Conservation (phyloP, 495 filamentous ascomycete genomes). For the Penicillium arizonense region DNA sequence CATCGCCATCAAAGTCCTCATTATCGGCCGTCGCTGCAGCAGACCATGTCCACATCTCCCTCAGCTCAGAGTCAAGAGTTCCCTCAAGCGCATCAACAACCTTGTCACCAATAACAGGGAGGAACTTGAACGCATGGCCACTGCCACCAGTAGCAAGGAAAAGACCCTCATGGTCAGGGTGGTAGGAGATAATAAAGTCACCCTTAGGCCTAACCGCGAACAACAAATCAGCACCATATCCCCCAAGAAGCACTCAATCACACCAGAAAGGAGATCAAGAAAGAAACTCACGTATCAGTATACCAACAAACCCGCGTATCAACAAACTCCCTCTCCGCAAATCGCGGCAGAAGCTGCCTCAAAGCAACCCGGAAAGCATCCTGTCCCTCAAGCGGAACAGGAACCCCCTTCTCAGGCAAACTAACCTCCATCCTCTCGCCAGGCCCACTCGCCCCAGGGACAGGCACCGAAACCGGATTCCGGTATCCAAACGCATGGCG, state of each 20-base stretch:
- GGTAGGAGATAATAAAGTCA: constrained; percentile 79
- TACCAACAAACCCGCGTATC: constrained; percentile 87
- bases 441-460: constrained; percentile 19
- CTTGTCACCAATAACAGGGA: constrained; percentile 80
- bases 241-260: neutral
- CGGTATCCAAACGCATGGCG: constrained; percentile 80
- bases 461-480: constrained; percentile 57
- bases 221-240: constrained; percentile 3
- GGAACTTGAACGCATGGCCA: constrained; percentile 87
- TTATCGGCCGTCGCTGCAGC: constrained; percentile 25
- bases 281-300: constrained; percentile 63
- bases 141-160: constrained; percentile 84
- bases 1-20: constrained; percentile 51
- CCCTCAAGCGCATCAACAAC: constrained; percentile 67
- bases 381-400: constrained; percentile 60
- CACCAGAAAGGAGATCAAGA: neutral
- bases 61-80: constrained; percentile 54
- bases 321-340: constrained; percentile 63
- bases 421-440: constrained; percentile 37
- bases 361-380: constrained; percentile 60
- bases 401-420: constrained; percentile 36
- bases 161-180: constrained; percentile 62
- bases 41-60: constrained; percentile 67
- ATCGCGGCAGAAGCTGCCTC: constrained; percentile 57
- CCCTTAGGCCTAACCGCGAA: constrained; percentile 50